Evolutionary conservation across 257 asterid genomes (phyloP).

Genomic region (Penstemon newberryi): DNA sequence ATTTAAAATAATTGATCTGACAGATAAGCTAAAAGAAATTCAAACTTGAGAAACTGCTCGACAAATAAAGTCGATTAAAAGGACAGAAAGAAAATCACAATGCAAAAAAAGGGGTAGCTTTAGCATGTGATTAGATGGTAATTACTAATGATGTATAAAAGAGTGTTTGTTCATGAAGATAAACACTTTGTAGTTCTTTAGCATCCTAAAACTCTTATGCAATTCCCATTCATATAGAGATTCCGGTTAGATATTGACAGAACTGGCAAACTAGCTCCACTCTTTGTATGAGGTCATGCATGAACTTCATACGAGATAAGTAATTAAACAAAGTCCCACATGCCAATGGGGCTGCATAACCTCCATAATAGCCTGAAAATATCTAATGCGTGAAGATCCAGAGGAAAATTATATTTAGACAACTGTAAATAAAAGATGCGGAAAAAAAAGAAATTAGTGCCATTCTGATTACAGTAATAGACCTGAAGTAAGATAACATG

Average conservation of each 20-base stretch:
- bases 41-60: slow-evolving; percentile 10
- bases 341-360: not conserved
- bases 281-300: not conserved
- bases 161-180: not conserved
- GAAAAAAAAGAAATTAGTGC: not conserved
- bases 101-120: not conserved
- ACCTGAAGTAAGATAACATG: slow-evolving; percentile 9
- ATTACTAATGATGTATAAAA: not conserved
- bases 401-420: not conserved
- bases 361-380: not conserved
- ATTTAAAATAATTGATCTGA: slow-evolving; percentile 11
- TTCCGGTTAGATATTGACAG: not conserved
- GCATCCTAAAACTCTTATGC: not conserved
- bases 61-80: slow-evolving; percentile 14
- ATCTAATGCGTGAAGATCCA: not conserved
- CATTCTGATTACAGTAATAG: not conserved
- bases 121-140: not conserved
- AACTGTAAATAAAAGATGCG: not conserved
- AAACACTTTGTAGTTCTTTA: not conserved
- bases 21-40: slow-evolving; percentile 2
- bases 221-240: not conserved
- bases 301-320: not conserved
- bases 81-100: not conserved
- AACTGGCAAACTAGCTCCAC: not conserved
- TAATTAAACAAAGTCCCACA: too few relatives aligned